Conservation (phyloP, 2,329 filamentous ascomycete species). For the Orbilia javanica region DNA sequence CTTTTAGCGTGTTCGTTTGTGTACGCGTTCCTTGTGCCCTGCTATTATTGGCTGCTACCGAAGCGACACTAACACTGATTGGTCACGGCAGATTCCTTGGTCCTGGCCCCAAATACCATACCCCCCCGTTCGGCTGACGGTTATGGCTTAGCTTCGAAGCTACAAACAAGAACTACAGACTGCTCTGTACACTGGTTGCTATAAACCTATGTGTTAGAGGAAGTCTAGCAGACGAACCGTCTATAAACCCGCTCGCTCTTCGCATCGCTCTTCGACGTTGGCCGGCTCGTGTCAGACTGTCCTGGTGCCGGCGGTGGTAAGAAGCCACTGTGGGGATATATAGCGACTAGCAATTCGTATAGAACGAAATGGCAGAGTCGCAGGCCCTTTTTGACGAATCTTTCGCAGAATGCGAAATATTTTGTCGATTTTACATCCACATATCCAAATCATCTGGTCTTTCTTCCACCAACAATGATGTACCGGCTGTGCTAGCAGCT, state of each 20-base stretch:
- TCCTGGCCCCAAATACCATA: background rate
- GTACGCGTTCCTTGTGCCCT: constrained; percentile 28
- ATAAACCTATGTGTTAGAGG: no score
- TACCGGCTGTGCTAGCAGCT: background rate
- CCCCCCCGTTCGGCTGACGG: background rate
- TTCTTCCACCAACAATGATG: background rate
- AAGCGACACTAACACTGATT: constrained; percentile 36
- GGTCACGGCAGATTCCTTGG: background rate
- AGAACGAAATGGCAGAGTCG: background rate
- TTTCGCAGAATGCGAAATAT: constrained; percentile 4
- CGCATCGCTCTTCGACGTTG: no score
- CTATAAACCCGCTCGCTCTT: no score
- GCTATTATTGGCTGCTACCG: constrained; percentile 17
- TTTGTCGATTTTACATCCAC: constrained; percentile 29
- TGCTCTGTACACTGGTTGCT: no score
- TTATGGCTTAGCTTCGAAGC: no score
- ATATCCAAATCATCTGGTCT: background rate
- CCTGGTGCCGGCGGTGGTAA: background rate
- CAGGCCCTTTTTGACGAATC: constrained; percentile 8
- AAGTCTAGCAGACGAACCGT: no score
- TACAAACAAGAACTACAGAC: no score
- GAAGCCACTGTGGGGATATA: no score
- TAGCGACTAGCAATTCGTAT: no score
- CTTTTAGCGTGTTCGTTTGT: constrained; percentile 45
- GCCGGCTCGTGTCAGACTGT: background rate